Base-by-base conservation (phyloP, 768 basidiomycete species). In the Saitozyma podzolica region DNA sequence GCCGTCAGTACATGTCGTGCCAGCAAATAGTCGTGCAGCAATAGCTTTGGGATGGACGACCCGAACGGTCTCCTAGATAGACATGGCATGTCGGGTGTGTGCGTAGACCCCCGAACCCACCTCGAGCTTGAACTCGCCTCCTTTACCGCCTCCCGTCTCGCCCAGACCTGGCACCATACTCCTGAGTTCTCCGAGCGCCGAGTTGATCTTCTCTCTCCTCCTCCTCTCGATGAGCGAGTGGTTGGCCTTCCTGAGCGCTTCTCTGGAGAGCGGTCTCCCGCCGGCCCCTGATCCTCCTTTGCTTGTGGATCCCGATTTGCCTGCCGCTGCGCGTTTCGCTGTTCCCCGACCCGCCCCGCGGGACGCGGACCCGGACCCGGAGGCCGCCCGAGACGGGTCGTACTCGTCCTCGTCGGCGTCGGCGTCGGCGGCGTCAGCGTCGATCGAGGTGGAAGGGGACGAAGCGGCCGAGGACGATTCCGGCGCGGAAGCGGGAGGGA, bases 221-320 rank as follows among this genome's bases (percentile, higher is more conserved):
- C 93, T 87, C 75, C 94, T 90, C 81, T 98, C 94, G 76, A 98
- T 98, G 65, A 93, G 86, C 6, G 89, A 91, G 74, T 98, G 94
- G 80, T 96, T 96, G 42, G 91, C 86, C 78, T 94, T 92, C 56
- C 94, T 86, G 79, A 91, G 87, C 2, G 88, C 85, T 80, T 95
- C 92, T 52, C 93, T 58, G 13, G 45, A 47, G 13, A 47, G 45
- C n/a, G 11, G 45, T 17, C 45, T 11, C 45, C 45, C 45, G 45
- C 11, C 45, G 45, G 45, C 45, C 45, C 45, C 13, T 3, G 13
- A 17, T 2, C 45, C 45, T 2, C 45, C 11, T 47, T 47, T 47
- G 45, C 13, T 47, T 47, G 45, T 6, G 2, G 13, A 47, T 47
- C 13, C n/a, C 45, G 13, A 2, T 17, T 47, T 47, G 45, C 13